phyloP scores from a whole-genome alignment of 1,284 basidiomycete species.

The Trichosporon coremiiforme region DNA sequence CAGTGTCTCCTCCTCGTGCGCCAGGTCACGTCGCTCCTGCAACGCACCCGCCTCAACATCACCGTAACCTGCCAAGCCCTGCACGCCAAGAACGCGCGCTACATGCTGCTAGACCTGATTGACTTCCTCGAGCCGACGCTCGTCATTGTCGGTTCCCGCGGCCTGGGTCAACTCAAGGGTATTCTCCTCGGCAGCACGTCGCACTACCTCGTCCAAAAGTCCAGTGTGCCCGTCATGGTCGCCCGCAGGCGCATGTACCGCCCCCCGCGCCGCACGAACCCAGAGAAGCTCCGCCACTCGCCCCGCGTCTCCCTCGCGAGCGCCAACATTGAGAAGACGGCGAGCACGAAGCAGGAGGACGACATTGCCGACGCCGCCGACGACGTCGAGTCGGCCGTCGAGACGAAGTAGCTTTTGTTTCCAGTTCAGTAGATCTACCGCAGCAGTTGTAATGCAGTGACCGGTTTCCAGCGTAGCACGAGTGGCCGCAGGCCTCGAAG shows the following conservation, averaged over 20 bases:
- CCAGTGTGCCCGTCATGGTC: conserved; percentile 88
- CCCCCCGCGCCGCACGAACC: conserved; percentile 61
- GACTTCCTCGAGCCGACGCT: conserved; percentile 89
- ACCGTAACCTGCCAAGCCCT: conserved; percentile 89
- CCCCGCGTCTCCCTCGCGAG: conserved; percentile 79
- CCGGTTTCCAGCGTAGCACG: not conserved
- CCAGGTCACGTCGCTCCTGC: conserved; percentile 83
- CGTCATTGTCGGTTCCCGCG: conserved; percentile 93
- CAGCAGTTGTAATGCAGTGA: conserved; percentile 10
- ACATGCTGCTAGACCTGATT: conserved; percentile 90
- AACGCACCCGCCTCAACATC: conserved; percentile 84
- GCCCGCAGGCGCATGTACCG: conserved; percentile 79
- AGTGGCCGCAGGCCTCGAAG: too few relatives aligned
- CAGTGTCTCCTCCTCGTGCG: conserved; percentile 81
- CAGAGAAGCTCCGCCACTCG: conserved; percentile 56
- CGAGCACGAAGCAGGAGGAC: conserved; percentile 55
- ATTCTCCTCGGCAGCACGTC: conserved; percentile 96
- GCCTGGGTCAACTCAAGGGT: conserved; percentile 84
- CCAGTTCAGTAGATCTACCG: not conserved
- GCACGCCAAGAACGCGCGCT: conserved; percentile 90
- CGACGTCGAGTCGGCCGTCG: conserved; percentile 37
- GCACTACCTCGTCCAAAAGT: conserved; percentile 94
- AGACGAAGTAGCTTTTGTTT: not conserved
- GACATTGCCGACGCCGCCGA: conserved; percentile 54
- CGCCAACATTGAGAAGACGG: conserved; percentile 70